phyloP scores from a whole-genome alignment of 306 rosid genomes.

The Cyamopsis tetragonoloba region DNA sequence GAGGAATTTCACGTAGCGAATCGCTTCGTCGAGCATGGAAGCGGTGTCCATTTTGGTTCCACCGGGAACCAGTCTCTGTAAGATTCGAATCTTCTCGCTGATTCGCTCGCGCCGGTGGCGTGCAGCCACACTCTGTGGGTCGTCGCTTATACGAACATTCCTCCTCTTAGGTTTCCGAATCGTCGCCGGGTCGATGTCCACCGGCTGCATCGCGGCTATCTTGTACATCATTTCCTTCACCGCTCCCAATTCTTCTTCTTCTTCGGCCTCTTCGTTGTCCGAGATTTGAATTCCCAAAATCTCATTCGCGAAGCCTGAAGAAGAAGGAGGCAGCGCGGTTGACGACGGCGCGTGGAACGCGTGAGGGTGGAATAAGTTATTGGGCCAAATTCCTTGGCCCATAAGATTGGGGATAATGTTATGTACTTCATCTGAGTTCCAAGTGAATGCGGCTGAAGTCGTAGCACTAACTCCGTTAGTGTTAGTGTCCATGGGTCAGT shows the following conservation, averaged over 20 bases:
- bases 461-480: too few species aligned
- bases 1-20: slow-evolving; percentile 75
- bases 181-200: slow-evolving; percentile 74
- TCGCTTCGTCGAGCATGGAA: slow-evolving; percentile 85
- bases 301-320: not conserved
- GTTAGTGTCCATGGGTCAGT: too few species aligned
- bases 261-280: slow-evolving; percentile 26
- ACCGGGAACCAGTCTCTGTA: slow-evolving; percentile 81
- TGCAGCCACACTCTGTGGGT: slow-evolving; percentile 84
- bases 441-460: too few species aligned
- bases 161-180: slow-evolving; percentile 59
- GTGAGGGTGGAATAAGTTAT: not conserved
- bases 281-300: not conserved
- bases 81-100: slow-evolving; percentile 73
- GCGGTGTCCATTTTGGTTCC: slow-evolving; percentile 91
- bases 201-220: slow-evolving; percentile 86
- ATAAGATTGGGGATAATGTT: slow-evolving; percentile 1
- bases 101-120: slow-evolving; percentile 75
- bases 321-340: not conserved
- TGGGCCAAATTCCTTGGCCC: slow-evolving; percentile 27
- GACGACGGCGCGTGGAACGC: not conserved
- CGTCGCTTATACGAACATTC: slow-evolving; percentile 76
- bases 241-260: slow-evolving; percentile 62
- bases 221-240: slow-evolving; percentile 92
- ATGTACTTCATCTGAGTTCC: not conserved